phyloP scores from a whole-genome alignment of 805 yeast species.

The Isabelozyma gotoi region DNA sequence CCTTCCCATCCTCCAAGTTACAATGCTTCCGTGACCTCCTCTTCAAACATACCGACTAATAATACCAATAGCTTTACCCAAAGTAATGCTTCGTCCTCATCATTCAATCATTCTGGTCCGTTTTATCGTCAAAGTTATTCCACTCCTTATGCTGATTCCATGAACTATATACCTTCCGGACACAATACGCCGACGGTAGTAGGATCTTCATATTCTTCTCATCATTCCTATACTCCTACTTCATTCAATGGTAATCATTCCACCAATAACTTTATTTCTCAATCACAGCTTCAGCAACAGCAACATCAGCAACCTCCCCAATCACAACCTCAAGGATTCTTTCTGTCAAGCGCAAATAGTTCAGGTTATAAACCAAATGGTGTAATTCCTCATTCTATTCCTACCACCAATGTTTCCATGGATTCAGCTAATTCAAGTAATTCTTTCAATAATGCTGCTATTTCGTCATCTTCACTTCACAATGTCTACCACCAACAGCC shows the following conservation, averaged over 20 bases:
- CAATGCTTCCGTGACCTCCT: slow-evolving; percentile 3
- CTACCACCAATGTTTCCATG: slow-evolving; percentile 56
- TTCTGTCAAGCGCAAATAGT: slow-evolving; percentile 3
- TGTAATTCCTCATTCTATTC: slow-evolving; percentile 37
- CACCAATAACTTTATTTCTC: slow-evolving; percentile 11
- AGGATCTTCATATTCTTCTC: slow-evolving; percentile 42
- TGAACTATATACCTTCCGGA: slow-evolving; percentile 38
- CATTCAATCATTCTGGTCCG: background rate
- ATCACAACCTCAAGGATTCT: slow-evolving; percentile 4
- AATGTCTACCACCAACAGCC: slow-evolving; percentile 1
- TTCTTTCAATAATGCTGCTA: slow-evolving; percentile 6
- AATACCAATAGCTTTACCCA: background rate
- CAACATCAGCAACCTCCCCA: too few relatives aligned
- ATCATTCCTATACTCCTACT: slow-evolving; percentile 36
- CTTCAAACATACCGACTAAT: slow-evolving; percentile 8
- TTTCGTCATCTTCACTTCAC: slow-evolving; percentile 8
- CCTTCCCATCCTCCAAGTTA: slow-evolving; percentile 7
- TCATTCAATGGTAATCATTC: slow-evolving; percentile 13
- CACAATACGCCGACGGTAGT: slow-evolving; percentile 45
- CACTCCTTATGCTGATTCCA: slow-evolving; percentile 10
- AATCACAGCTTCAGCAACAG: slow-evolving; percentile 8
- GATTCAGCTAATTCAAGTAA: slow-evolving; percentile 38
- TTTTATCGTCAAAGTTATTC: slow-evolving; percentile 3
- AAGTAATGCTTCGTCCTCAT: background rate
- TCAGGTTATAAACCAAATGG: slow-evolving; percentile 11